Evolutionary conservation across 192 early-diverging fungal genomes (phyloP).

Genomic region (Entophlyctis luteolus): DNA sequence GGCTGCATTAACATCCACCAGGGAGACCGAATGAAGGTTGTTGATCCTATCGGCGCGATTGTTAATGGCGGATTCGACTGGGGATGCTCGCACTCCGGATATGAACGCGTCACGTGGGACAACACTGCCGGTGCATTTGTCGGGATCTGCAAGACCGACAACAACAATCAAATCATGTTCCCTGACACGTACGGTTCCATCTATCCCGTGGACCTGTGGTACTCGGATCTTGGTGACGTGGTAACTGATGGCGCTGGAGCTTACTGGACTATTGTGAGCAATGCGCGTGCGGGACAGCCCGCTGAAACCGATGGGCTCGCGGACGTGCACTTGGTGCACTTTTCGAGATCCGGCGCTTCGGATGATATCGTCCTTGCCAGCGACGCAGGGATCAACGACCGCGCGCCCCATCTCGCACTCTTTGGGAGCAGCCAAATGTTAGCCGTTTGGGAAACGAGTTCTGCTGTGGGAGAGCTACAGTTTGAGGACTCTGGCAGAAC

Average conservation of each 20-base stretch:
- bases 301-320: neutral
- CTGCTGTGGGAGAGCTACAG: neutral
- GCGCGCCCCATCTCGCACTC: neutral
- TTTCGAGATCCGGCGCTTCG: neutral
- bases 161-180: neutral
- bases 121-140: neutral
- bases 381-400: neutral
- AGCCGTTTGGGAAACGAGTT: neutral
- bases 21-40: constrained; percentile 15
- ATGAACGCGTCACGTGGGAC: neutral
- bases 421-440: neutral
- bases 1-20: constrained; percentile 21
- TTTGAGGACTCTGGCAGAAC: neutral
- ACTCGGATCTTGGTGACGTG: neutral
- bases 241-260: neutral
- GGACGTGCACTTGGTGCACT: neutral
- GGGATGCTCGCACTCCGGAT: neutral
- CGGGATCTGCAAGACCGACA: neutral
- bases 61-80: constrained; percentile 17
- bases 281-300: neutral
- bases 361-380: neutral
- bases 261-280: neutral
- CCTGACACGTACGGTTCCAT: neutral
- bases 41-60: constrained; percentile 37
- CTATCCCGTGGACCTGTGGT: neutral